Conservation (phyloP, 768 basidiomycete genomes). For the Russula lepida region DNA sequence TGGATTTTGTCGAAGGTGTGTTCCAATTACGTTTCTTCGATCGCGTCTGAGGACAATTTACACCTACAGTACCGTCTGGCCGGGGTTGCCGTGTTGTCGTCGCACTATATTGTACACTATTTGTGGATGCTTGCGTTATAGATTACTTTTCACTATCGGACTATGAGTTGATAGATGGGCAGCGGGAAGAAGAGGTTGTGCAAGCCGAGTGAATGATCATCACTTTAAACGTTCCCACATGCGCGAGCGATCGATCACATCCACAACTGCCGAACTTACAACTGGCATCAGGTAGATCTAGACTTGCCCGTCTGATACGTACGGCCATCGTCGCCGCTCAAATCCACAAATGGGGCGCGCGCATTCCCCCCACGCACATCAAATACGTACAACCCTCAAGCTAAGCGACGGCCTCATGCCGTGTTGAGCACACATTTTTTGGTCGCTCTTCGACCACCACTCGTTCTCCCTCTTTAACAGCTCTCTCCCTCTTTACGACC, state of each 20-base stretch:
- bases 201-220: too few species aligned
- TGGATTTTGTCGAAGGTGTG: neutral
- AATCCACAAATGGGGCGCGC: neutral
- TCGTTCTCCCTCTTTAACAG: neutral
- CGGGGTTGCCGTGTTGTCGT: neutral
- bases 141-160: neutral
- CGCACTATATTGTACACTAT: neutral
- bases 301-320: neutral
- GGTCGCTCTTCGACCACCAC: neutral
- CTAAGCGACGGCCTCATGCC: constrained; percentile 15
- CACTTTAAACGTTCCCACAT: too few species aligned
- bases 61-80: neutral
- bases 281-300: neutral
- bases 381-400: constrained; percentile 2
- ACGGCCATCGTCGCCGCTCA: neutral
- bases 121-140: neutral
- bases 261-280: neutral
- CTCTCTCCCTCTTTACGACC: neutral
- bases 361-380: neutral
- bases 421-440: constrained; percentile 3
- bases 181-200: too few species aligned
- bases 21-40: neutral
- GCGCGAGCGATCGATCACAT: neutral
- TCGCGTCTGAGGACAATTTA: neutral
- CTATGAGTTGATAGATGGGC: neutral